Conservation (phyloP, 2,329 filamentous ascomycete species). For the Phialocephala subalpina region DNA sequence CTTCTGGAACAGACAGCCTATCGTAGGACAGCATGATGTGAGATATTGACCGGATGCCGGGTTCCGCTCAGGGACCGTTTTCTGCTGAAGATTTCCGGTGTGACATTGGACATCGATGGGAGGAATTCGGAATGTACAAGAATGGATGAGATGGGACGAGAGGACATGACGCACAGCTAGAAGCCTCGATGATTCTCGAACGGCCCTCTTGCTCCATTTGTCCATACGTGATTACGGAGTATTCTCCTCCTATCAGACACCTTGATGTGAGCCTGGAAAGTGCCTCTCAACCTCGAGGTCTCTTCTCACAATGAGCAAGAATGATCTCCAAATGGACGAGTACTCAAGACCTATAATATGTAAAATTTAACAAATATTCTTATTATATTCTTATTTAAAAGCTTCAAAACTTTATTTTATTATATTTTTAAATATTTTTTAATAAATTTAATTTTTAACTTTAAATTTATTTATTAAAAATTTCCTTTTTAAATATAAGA, state of each 20-base stretch:
- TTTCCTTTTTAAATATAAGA: no score
- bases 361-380: no score
- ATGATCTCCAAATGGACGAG: slow-evolving; percentile 8
- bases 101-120: slow-evolving; percentile 8
- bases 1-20: slow-evolving; percentile 13
- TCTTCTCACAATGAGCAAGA: background rate
- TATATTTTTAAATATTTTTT: no score
- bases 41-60: slow-evolving; percentile 11
- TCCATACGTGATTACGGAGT: background rate
- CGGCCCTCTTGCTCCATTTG: background rate
- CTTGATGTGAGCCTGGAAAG: background rate
- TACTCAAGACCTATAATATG: slow-evolving; percentile 6
- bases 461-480: no score
- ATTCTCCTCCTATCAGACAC: background rate
- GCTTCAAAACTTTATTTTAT: no score
- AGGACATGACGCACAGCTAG: background rate
- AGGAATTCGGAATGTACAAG: background rate
- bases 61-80: slow-evolving; percentile 9
- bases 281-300: background rate
- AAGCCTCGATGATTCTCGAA: background rate
- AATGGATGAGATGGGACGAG: slow-evolving; percentile 1
- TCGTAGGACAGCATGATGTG: slow-evolving; percentile 27
- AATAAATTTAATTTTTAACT: no score
- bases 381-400: no score
- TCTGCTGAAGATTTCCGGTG: background rate